phyloP scores from a whole-genome alignment of 2,329 filamentous ascomycete genomes.

The Falciphora oryzae region DNA sequence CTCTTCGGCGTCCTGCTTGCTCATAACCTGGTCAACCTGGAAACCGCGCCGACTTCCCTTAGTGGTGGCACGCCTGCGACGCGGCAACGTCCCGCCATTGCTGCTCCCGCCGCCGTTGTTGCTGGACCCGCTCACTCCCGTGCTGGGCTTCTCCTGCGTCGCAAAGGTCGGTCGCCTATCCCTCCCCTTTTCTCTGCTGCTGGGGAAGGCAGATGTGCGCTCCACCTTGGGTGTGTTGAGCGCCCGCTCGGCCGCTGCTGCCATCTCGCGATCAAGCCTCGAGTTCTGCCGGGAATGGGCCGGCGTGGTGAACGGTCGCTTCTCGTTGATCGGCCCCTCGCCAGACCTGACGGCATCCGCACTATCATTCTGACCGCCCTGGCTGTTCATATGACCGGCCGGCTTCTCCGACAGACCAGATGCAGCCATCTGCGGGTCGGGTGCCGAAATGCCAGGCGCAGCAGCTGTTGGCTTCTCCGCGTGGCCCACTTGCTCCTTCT shows the following conservation, averaged over 20 bases:
- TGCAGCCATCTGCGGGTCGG: constrained; percentile 32
- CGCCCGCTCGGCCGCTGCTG: constrained; percentile 22
- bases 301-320: constrained; percentile 20
- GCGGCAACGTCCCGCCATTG: constrained; percentile 41
- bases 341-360: neutral
- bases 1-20: constrained; percentile 71
- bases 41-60: constrained; percentile 61
- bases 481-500: constrained; percentile 45
- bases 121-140: constrained; percentile 10
- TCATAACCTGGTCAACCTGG: constrained; percentile 68
- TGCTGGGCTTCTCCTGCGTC: constrained; percentile 39
- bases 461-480: constrained; percentile 23
- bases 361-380: neutral
- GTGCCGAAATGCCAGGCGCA: constrained; percentile 36
- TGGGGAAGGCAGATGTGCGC: neutral
- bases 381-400: constrained; percentile 16
- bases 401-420: constrained; percentile 32
- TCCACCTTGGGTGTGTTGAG: constrained; percentile 14
- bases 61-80: constrained; percentile 63
- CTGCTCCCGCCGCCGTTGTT: constrained; percentile 12
- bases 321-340: constrained; percentile 31
- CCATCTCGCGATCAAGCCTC: constrained; percentile 23
- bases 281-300: constrained; percentile 16
- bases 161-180: constrained; percentile 51
- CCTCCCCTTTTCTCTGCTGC: constrained; percentile 23